Conservation (phyloP, 371 early-diverging fungal genomes). For the Basidiobolus meristosporus region DNA sequence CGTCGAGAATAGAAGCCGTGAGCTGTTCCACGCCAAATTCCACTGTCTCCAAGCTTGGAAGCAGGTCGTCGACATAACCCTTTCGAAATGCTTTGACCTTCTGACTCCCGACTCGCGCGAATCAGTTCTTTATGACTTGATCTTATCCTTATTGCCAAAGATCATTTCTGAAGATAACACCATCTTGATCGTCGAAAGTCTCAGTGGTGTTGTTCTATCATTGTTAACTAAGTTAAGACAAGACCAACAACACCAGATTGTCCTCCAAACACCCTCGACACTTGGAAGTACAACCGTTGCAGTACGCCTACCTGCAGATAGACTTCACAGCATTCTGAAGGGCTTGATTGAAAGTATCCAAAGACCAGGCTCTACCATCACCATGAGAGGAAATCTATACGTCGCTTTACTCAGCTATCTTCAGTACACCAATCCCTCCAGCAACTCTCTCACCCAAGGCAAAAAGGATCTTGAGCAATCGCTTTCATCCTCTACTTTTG, state of each 20-base stretch:
- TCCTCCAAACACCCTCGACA: constrained; percentile 15
- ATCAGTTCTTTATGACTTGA: not conserved
- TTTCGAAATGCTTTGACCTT: constrained; percentile 32
- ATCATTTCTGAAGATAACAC: not conserved
- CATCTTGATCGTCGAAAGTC: not conserved
- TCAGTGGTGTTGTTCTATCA: not conserved
- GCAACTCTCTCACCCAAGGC: too few relatives aligned
- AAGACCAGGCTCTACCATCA: constrained; percentile 28
- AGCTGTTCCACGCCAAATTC: not conserved
- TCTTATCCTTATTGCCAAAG: not conserved
- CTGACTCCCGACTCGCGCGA: constrained; percentile 22
- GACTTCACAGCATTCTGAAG: constrained; percentile 26
- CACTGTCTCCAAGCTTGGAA: constrained; percentile 11
- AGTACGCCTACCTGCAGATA: too few relatives aligned
- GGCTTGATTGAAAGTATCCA: constrained; percentile 46
- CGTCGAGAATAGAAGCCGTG: not conserved
- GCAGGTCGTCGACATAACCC: constrained; percentile 3
- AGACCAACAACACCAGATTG: constrained; percentile 10
- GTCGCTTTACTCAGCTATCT: constrained; percentile 50
- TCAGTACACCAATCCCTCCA: too few relatives aligned
- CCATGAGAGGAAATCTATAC: constrained; percentile 68
- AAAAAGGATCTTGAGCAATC: too few relatives aligned
- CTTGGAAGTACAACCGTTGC: too few relatives aligned
- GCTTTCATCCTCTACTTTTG: not conserved
- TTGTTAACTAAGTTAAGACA: constrained; percentile 1